These are phyloP conservation scores for Schizonepeta tenuifolia DNA, from an alignment of 257 asterid genomes.

Conservation along the genomic window DNA sequence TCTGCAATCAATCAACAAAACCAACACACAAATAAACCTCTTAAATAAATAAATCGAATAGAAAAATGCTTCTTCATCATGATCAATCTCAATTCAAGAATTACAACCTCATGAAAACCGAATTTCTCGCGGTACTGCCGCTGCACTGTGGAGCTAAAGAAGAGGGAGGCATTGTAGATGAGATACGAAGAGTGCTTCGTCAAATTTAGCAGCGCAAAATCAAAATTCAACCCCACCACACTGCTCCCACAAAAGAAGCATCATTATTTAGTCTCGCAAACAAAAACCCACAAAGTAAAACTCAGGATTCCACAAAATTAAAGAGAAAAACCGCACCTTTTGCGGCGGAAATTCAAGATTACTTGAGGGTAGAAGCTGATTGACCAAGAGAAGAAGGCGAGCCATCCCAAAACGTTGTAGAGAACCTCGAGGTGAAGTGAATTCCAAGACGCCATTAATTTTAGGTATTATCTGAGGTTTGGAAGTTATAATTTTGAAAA, in stretches of 20 bases:
- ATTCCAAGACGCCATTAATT: constrained; percentile 75
- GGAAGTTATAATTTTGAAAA: neutral
- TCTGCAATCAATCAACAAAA: constrained; percentile 49
- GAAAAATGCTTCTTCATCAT: neutral
- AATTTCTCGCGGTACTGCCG: constrained; percentile 69
- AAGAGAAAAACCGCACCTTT: constrained; percentile 56
- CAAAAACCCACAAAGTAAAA: neutral
- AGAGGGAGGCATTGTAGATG: constrained; percentile 84
- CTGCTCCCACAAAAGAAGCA: constrained; percentile 44
- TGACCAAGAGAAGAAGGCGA: constrained; percentile 85
- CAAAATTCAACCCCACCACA: constrained; percentile 94
- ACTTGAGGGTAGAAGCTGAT: constrained; percentile 94
- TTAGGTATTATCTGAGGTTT: no score
- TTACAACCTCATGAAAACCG: constrained; percentile 64
- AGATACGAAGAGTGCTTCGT: constrained; percentile 90
- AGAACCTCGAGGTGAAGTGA: constrained; percentile 61
- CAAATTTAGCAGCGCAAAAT: constrained; percentile 79
- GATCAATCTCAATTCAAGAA: neutral
- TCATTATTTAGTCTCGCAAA: neutral
- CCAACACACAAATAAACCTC: constrained; percentile 16
- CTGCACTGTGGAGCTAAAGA: constrained; percentile 80
- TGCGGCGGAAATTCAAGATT: constrained; percentile 69
- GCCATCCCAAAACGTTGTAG: constrained; percentile 80
- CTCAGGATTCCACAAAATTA: neutral
- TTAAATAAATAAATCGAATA: neutral